A percentile compares a stretch with the other conserved stretches of the same genome.
Evolutionary conservation across 495 filamentous ascomycete species (phyloP).

Genomic region (Penicillium mononematosum): DNA sequence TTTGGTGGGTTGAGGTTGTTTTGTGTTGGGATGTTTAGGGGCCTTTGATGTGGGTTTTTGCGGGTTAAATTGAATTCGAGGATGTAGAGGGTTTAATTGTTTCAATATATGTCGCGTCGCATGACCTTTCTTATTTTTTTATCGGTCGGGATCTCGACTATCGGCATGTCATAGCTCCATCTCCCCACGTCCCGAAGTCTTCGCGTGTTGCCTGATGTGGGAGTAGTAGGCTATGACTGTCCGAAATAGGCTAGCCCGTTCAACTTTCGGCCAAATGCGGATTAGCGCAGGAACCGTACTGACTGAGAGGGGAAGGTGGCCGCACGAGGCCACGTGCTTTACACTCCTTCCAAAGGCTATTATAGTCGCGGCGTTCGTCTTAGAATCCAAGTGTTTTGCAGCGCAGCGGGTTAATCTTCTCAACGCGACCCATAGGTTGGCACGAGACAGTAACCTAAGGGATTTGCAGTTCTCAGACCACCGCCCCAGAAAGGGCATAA

Average conservation of each 20-base stretch:
- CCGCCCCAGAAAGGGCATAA: no score
- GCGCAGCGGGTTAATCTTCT: no score
- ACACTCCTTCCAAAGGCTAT: background rate
- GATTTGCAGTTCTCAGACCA: no score
- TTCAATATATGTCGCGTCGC: background rate
- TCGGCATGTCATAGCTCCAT: background rate
- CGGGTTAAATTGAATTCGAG: background rate
- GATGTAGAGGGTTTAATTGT: background rate
- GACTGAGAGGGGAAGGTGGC: background rate
- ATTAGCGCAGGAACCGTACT: background rate
- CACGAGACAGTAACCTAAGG: no score
- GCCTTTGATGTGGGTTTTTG: background rate
- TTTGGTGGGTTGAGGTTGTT: background rate
- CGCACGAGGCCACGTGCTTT: background rate
- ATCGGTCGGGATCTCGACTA: slow-evolving; percentile 1
- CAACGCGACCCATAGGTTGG: no score
- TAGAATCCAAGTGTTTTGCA: no score
- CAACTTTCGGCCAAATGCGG: background rate
- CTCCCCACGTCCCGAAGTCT: background rate
- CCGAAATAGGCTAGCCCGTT: slow-evolving; percentile 8
- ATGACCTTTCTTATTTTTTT: background rate
- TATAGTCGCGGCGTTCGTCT: no score
- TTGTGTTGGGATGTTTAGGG: background rate
- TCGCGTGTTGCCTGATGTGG: background rate
- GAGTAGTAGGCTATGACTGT: slow-evolving; percentile 3